Base-by-base conservation (phyloP, 2,329 filamentous ascomycete genomes). In the Colletotrichum shisoi region DNA sequence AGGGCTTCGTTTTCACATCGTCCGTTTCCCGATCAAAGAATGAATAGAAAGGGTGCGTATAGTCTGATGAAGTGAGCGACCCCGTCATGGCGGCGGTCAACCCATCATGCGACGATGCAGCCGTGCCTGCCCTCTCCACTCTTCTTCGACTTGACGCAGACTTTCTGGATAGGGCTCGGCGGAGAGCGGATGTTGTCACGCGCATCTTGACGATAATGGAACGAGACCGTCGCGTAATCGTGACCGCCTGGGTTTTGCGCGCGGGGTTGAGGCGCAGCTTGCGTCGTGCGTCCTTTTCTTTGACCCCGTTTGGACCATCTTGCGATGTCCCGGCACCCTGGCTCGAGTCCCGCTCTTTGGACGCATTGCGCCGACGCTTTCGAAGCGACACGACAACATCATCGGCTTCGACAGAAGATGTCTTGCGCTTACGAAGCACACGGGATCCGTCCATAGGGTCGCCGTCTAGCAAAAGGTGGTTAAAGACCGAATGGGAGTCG, bases 1-100 rank as follows among this genome's bases (percentile, higher is more conserved):
- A 99, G 0, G 95, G 95, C 76, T 97, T 98, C 57, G 91, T 91
- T 76, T 96, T 97, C 45, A 89, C 82, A 73, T 98, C 94, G 67
- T 97, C 94, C 19, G 88, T 88, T 72, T 97, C 94, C 71, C 91
- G 92, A 71, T 97, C 94, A 69, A 91, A 91, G 71, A 97, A 94
- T 0, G 92, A 92, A 72, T 94, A 94, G 74, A 96, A 94, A 1
- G 92, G 91, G 68, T 93, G 90, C 1, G 88, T 87, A 74, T 92
- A 94, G 19, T 62, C 57, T n/a, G 65, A 39, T 77, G 74, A 39
- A 8, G 78, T 78, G 63, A 80, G 81, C 37, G 79, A 80, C 11
- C 60, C 40, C 24, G 63, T 34, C 19, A 51, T 48, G 17, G 37
- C 40, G n/a, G 54, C 31, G 12, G 49, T 24, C 13, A 44, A 56